Evolutionary conservation across 305 asterid genomes (phyloP).

Genomic region (Plantago coronopus): DNA sequence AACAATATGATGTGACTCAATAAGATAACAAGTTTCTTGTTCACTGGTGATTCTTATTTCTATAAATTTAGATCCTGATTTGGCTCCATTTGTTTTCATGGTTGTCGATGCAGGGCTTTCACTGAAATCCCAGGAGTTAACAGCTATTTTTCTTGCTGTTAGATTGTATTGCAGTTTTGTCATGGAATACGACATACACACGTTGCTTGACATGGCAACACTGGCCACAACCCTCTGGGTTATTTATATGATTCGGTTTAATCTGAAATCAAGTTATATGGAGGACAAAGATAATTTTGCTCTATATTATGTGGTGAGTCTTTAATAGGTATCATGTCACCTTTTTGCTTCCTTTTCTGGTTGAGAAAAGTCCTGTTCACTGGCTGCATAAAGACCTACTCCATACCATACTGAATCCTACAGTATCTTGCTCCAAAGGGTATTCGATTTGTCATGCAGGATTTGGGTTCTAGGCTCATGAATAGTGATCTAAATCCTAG

Average conservation of each 20-base stretch:
- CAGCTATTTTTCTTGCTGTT: constrained; percentile 75
- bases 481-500: not conserved
- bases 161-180: constrained; percentile 78
- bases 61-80: constrained; percentile 12
- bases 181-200: constrained; percentile 84
- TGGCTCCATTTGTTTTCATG: constrained; percentile 9
- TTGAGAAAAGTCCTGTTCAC: constrained; percentile 9
- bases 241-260: constrained; percentile 72
- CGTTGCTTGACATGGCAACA: constrained; percentile 71
- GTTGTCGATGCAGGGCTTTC: constrained; percentile 58
- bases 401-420: not conserved
- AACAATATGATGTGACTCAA: constrained; percentile 1
- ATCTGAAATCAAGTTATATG: constrained; percentile 70
- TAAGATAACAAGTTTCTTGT: constrained; percentile 1
- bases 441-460: not conserved
- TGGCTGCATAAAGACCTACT: constrained; percentile 6
- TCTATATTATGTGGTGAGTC: constrained; percentile 62
- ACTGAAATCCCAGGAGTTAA: constrained; percentile 77
- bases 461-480: not conserved
- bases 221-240: constrained; percentile 78
- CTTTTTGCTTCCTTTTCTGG: constrained; percentile 6
- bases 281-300: constrained; percentile 75
- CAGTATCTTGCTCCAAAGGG: not conserved
- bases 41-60: not conserved
- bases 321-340: not conserved